Evolutionary conservation across 202 grass and related monocot species (phyloP).

Genomic region (Eragrostis tef): DNA sequence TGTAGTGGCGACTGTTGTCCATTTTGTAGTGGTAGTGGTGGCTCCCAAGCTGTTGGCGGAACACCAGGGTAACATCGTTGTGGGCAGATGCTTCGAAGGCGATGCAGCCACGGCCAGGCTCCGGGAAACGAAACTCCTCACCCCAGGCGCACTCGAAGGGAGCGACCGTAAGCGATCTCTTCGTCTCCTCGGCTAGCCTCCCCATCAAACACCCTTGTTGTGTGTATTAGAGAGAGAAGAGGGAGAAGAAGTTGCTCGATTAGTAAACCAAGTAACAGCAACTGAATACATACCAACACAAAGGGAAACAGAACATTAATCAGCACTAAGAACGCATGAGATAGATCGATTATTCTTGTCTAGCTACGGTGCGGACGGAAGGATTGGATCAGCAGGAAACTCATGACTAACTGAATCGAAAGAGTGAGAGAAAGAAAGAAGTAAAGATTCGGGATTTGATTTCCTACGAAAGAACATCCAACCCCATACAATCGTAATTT

Average conservation of each 20-base stretch:
- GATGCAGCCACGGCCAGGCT: conserved; percentile 82
- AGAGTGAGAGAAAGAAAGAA: neutral
- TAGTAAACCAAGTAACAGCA: neutral
- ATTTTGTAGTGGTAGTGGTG: conserved; percentile 90
- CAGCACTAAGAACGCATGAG: neutral
- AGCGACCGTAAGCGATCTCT: conserved; percentile 76
- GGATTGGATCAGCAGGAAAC: neutral
- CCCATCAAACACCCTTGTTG: neutral
- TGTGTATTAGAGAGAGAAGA: neutral
- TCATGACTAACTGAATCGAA: neutral
- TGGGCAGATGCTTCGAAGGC: conserved; percentile 86
- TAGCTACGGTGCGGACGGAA: neutral
- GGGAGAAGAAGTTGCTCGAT: neutral
- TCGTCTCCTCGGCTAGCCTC: conserved; percentile 58
- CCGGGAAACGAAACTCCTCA: conserved; percentile 72
- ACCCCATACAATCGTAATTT: neutral
- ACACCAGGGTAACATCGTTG: conserved; percentile 94
- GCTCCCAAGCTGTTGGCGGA: conserved; percentile 77
- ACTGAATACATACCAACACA: neutral
- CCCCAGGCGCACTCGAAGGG: conserved; percentile 87
- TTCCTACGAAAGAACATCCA: neutral
- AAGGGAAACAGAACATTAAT: no score
- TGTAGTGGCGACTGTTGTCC: conserved; percentile 76
- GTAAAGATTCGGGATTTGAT: neutral
- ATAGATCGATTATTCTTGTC: neutral